Evolutionary conservation across 2,329 filamentous ascomycete genomes (phyloP), one percentile per base, ranked within the genome.

Genomic region (Pseudogymnoascus sp.): DNA sequence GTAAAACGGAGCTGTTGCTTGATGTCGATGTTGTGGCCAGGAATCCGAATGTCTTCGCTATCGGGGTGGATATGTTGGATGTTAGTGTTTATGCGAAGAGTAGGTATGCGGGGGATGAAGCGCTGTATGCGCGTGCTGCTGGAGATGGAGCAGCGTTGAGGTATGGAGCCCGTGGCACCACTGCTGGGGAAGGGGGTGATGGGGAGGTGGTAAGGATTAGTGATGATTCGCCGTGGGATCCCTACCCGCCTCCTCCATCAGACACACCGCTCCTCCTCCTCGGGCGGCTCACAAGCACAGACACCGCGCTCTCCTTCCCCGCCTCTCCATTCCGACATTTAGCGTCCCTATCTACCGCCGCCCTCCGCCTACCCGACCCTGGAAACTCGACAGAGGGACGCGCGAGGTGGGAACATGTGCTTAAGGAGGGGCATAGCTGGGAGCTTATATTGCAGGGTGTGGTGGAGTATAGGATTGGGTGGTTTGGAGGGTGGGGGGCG

Each of bases 1-100:
- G 91, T 70, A 91, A 96, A 75, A 91, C 96, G 75, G 93, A 98
- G 74, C 83, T 99, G 45, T 96, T 99, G 85, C 84, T 98, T 71
- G 93, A 99, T 75, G 79, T 99, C 60, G 86, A 90, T 19, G 91
- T 99, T 65, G 86, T 86, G 69, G 95, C 93, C 0, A 82, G 93
- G 70, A 99, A 99, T 73, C 93, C 93, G 0, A 99, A 98, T 70
- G 87, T 97, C 43, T 89, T 98, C 41, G 87, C 92, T 1, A 89
- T 99, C 45, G 89, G 89, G 2, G 86, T 99, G 39, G 87, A 90
- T 67, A 87, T 93, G 57, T 89, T 96, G 73, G 92, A 98, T 73
- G 82, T 98, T 64, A 92, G 96, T 71, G 84, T 99, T 34, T 98
- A 98, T 76, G 95, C 95, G 31, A 96, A 96, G 76, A 97, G 92